Evolutionary conservation across 176 grass and related monocot species (phyloP).

Genomic region (Stipa capillata): DNA sequence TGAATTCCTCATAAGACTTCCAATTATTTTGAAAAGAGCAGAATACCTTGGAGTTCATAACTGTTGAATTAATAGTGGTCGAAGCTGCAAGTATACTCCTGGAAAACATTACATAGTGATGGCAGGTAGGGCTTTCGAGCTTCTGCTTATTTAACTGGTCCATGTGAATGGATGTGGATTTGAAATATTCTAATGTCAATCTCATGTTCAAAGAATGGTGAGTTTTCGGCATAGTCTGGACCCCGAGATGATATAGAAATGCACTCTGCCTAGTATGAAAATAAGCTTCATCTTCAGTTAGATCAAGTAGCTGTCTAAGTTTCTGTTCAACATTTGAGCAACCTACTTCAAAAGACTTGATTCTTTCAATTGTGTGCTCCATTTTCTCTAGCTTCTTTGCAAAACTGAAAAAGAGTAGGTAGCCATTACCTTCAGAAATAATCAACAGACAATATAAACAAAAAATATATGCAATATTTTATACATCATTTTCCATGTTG

Average conservation of each 20-base stretch:
- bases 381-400: too few relatives aligned
- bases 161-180: not conserved
- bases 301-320: too few relatives aligned
- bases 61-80: slow-evolving; percentile 55
- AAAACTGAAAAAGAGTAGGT: slow-evolving; percentile 18
- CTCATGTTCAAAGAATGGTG: slow-evolving; percentile 68
- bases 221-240: slow-evolving; percentile 57
- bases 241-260: too few relatives aligned
- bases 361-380: too few relatives aligned
- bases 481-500: not conserved
- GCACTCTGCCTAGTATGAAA: too few relatives aligned
- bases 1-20: not conserved
- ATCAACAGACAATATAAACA: not conserved
- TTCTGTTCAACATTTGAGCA: too few relatives aligned
- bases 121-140: slow-evolving; percentile 26
- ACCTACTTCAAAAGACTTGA: too few relatives aligned
- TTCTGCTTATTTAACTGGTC: slow-evolving; percentile 18
- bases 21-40: not conserved
- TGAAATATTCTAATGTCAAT: slow-evolving; percentile 79
- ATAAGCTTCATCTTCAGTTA: too few relatives aligned
- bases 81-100: slow-evolving; percentile 60
- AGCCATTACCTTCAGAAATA: not conserved
- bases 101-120: slow-evolving; percentile 56
- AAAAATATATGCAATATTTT: too few relatives aligned
- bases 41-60: slow-evolving; percentile 54